Evolutionary conservation across 768 basidiomycete genomes (phyloP).

Genomic region (Tylopilus sp.): DNA sequence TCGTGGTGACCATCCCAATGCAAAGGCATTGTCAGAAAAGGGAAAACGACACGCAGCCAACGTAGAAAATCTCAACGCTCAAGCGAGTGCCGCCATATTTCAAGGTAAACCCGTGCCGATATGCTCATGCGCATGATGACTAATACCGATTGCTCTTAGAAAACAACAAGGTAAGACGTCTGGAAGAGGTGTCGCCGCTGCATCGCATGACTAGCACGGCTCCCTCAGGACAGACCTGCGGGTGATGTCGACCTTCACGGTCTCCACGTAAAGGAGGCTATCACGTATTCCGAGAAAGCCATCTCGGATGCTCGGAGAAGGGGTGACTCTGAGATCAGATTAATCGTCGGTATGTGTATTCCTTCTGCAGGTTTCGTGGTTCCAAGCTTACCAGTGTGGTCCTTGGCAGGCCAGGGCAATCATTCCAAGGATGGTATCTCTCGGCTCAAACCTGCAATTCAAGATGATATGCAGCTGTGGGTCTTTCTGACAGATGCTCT

Average conservation of each 20-base stretch:
- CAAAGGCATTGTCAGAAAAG: slow-evolving; percentile 76
- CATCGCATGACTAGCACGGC: neutral
- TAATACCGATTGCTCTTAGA: slow-evolving; percentile 37
- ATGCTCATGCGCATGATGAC: neutral
- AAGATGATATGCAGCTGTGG: slow-evolving; percentile 74
- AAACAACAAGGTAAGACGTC: slow-evolving; percentile 60
- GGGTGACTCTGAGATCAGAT: slow-evolving; percentile 59
- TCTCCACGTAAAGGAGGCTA: slow-evolving; percentile 89
- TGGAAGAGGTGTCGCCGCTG: neutral
- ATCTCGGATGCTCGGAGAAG: slow-evolving; percentile 58
- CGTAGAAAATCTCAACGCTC: slow-evolving; percentile 73
- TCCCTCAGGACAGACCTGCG: slow-evolving; percentile 53
- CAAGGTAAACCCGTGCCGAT: slow-evolving; percentile 36
- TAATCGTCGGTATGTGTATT: slow-evolving; percentile 76
- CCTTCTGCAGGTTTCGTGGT: neutral
- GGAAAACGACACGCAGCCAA: slow-evolving; percentile 72
- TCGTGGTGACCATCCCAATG: slow-evolving; percentile 64
- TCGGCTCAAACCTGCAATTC: slow-evolving; percentile 89
- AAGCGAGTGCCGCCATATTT: slow-evolving; percentile 87
- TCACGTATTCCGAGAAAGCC: slow-evolving; percentile 66
- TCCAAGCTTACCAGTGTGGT: neutral
- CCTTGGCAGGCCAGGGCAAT: slow-evolving; percentile 72
- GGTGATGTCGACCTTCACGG: slow-evolving; percentile 89
- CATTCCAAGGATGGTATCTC: slow-evolving; percentile 76
- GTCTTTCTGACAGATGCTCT: slow-evolving; percentile 11